These are phyloP conservation scores for Fusarium haematococcum DNA, from an alignment of 2,329 filamentous ascomycete species.

Conservation along the genomic window DNA sequence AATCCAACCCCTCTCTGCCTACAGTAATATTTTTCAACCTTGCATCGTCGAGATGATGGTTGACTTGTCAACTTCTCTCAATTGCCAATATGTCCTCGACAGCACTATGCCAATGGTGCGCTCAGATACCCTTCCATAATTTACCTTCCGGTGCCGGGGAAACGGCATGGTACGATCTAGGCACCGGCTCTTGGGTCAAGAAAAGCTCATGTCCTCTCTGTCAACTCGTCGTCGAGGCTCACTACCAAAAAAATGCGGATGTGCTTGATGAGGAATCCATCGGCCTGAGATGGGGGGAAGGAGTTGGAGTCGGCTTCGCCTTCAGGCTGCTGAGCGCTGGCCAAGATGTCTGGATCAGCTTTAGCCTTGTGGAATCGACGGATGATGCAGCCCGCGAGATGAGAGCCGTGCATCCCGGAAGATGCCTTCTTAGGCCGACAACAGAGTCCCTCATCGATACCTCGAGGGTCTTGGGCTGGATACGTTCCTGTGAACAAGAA, in stretches of 20 bases:
- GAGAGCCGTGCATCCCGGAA: not conserved
- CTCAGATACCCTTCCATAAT: not conserved
- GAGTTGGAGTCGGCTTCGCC: not conserved
- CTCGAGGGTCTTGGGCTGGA: not conserved
- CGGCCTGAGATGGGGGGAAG: fast-evolving
- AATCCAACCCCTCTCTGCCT: not conserved
- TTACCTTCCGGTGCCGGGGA: not conserved
- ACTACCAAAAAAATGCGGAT: not conserved
- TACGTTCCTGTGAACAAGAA: not conserved
- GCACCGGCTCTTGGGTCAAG: not conserved
- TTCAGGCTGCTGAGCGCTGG: not conserved
- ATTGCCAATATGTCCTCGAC: not conserved
- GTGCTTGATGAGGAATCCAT: not conserved
- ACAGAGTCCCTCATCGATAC: not conserved
- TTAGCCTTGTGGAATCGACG: not conserved
- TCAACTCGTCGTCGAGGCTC: not conserved
- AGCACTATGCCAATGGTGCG: not conserved
- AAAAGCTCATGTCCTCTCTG: not conserved
- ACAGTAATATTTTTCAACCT: not conserved
- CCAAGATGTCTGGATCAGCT: not conserved
- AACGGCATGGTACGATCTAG: not conserved
- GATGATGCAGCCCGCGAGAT: not conserved
- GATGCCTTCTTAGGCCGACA: not conserved
- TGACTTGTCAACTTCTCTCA: not conserved
- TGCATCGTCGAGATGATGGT: not conserved